phyloP scores from a whole-genome alignment of 371 early-diverging fungal species.

The Actinomucor elegans region DNA sequence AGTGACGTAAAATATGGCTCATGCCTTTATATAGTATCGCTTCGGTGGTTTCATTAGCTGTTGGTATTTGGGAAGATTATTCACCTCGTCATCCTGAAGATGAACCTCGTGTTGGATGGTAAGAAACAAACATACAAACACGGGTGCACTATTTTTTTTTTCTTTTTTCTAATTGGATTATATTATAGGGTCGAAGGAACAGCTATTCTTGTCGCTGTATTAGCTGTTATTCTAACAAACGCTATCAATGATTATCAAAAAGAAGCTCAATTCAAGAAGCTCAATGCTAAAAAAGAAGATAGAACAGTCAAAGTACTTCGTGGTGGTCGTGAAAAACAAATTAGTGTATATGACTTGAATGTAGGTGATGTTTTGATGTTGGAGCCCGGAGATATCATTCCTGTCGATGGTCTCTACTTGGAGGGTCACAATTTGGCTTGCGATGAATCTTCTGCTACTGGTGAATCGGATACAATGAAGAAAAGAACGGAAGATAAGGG shows the following conservation, averaged over 20 bases:
- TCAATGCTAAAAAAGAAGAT: constrained; percentile 91
- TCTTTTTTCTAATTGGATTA: too few species aligned
- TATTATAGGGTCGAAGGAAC: constrained; percentile 75
- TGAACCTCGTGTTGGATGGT: constrained; percentile 70
- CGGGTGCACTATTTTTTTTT: neutral
- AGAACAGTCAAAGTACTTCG: constrained; percentile 79
- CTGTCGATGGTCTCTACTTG: constrained; percentile 85
- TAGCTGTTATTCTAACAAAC: constrained; percentile 90
- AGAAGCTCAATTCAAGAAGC: constrained; percentile 90
- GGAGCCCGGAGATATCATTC: constrained; percentile 94
- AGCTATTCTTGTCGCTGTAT: constrained; percentile 87
- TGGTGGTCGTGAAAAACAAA: constrained; percentile 74
- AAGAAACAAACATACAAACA: constrained; percentile 16
- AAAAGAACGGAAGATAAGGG: constrained; percentile 56
- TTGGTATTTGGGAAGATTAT: constrained; percentile 75
- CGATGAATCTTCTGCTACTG: constrained; percentile 92
- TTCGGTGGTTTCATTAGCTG: constrained; percentile 72
- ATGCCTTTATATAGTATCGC: constrained; percentile 66
- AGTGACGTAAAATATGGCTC: constrained; percentile 15
- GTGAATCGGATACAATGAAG: constrained; percentile 87
- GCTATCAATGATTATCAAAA: constrained; percentile 96
- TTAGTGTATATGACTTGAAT: constrained; percentile 83
- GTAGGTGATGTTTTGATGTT: constrained; percentile 90
- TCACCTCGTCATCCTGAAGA: constrained; percentile 57
- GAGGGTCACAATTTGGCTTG: constrained; percentile 80